Evolutionary conservation across 1,284 basidiomycete species (phyloP), one percentile per base, ranked within the genome.

Genomic region (Salmacisia buchloeana): DNA sequence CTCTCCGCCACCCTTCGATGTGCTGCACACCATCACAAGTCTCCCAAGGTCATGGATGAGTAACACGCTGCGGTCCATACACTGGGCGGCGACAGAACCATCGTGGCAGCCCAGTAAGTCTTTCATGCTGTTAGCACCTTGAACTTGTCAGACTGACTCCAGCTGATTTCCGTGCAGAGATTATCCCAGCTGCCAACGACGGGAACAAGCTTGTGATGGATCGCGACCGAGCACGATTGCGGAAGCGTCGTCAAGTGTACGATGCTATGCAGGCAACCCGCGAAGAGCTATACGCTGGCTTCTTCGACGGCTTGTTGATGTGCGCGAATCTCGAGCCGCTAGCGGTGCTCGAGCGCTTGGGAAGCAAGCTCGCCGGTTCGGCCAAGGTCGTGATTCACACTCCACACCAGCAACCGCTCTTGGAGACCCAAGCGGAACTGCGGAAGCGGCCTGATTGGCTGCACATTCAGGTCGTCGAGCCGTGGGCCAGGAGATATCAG

Each of bases 401-500:
- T 70, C 90, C 91, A 15, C 85, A 89, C 74, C 82, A 88, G 27
- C 65, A 79, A 80, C 76, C 90, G 46, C 83, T 97, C 6, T 84
- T 89, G 15, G 88, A 93, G 62, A 82, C 90, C 1, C 88, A 96
- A 72, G 84, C 84, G 38, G 87, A 85, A 71, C 81, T 94, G 72
- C 86, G 91, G 49, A 82, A 84, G 31, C 79, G 85, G 45, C 86
- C 88, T 7, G 82, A 85, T 67, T 94, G 88, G 68, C 83, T 97
- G 23, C 88, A 87, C 33, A 88, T 92, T 9, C 87, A 85, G 23
- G 82, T 98, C 15, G 89, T 89, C 1, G 94, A 98, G 82, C 85
- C 88, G 10, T 98, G 91, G 89, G 81, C 92, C 58, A 85, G 96
- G 58, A 86, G 86, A 69, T 98, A 97, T 82, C 94, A 97, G 80